Percentiles rank a stretch among this genome's conserved stretches.
phyloP scores from a whole-genome alignment of 805 yeast species.

The Teunomyces tritomae region DNA sequence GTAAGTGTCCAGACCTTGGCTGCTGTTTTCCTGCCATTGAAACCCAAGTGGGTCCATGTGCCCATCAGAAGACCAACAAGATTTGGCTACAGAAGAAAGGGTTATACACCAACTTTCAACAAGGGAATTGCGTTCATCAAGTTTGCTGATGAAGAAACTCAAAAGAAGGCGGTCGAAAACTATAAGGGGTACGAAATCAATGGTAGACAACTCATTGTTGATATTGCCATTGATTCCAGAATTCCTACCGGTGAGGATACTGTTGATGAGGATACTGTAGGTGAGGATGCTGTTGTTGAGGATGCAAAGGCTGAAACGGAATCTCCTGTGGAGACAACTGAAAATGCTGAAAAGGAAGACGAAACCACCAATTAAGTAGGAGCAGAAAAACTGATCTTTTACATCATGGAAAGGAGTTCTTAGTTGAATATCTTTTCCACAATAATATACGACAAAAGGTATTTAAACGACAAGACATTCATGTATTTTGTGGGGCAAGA shows the following conservation, averaged over 20 bases:
- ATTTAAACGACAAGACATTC: no score
- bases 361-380: conserved; percentile 5
- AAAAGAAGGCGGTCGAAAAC: conserved; percentile 66
- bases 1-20: conserved; percentile 46
- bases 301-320: conserved; percentile 12
- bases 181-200: conserved; percentile 64
- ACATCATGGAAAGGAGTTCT: conserved; percentile 11
- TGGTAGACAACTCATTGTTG: conserved; percentile 65
- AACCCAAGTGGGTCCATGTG: conserved; percentile 57
- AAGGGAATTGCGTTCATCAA: conserved; percentile 68
- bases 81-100: conserved; percentile 42
- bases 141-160: conserved; percentile 59
- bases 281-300: conserved; percentile 10
- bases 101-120: conserved; percentile 41
- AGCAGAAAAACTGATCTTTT: background rate
- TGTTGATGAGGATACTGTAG: background rate
- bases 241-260: conserved; percentile 9
- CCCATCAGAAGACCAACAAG: conserved; percentile 52
- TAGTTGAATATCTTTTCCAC: conserved; percentile 10
- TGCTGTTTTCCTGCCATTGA: conserved; percentile 45
- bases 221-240: conserved; percentile 68
- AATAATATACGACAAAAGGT: background rate
- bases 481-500: no score
- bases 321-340: conserved; percentile 9
- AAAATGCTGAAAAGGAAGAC: conserved; percentile 21